These are phyloP conservation scores for Globisporangium lucens DNA, from an alignment of 352 stramenopile genomes.

Conservation along the genomic window DNA sequence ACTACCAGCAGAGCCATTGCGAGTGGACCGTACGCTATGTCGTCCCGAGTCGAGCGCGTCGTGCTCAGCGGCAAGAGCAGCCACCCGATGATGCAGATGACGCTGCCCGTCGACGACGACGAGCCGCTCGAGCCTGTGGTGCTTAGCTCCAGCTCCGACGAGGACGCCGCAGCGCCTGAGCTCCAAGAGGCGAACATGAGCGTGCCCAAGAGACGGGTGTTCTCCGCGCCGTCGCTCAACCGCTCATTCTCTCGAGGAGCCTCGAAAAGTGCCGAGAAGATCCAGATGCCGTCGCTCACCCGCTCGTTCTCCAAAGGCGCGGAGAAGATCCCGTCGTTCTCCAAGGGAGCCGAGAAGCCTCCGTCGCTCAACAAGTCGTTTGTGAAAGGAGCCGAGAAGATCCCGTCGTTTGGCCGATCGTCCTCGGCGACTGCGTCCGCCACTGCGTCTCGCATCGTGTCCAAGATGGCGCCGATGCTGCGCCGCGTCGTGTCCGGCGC, in stretches of 20 bases:
- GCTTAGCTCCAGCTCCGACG: constrained; percentile 9
- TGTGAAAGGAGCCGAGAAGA: constrained; percentile 15
- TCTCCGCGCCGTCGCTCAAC: constrained; percentile 31
- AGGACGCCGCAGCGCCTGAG: constrained; percentile 7
- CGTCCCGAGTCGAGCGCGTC: constrained; percentile 17
- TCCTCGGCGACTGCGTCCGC: constrained; percentile 27
- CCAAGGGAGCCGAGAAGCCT: constrained; percentile 9
- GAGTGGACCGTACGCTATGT: constrained; percentile 6
- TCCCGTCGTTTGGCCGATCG: constrained; percentile 15
- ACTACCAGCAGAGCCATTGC: constrained; percentile 3
- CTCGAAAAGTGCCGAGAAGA: constrained; percentile 16
- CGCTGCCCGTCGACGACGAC: constrained; percentile 14
- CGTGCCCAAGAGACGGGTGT: constrained; percentile 32
- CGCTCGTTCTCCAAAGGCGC: constrained; percentile 3
- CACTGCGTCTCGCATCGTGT: constrained; percentile 50
- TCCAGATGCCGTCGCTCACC: background rate
- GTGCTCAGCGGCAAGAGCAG: constrained; percentile 14
- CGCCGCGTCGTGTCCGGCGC: constrained; percentile 21
- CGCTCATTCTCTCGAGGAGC: constrained; percentile 22
- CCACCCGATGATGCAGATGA: constrained; percentile 18
- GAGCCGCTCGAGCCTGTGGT: constrained; percentile 2
- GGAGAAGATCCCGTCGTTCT: constrained; percentile 21
- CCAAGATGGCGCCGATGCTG: constrained; percentile 60
- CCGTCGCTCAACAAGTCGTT: constrained; percentile 20
- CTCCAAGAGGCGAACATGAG: background rate